Evolutionary conservation across 441 rosid genomes (phyloP).

Genomic region (Eruca vesicaria): DNA sequence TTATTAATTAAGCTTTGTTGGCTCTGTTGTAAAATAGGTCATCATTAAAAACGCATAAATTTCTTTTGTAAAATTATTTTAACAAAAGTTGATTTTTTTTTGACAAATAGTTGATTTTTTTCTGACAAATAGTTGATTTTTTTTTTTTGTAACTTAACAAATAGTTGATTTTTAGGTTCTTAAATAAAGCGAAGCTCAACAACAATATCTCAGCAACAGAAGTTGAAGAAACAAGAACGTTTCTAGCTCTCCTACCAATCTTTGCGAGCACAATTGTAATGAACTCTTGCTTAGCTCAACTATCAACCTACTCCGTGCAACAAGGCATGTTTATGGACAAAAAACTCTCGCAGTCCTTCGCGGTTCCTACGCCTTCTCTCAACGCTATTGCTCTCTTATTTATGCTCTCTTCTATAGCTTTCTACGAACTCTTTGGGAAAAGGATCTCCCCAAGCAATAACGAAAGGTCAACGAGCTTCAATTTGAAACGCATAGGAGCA

Average conservation of each 20-base stretch:
- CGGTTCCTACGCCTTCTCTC: conserved; percentile 55
- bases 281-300: conserved; percentile 60
- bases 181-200: conserved; percentile 42
- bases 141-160: too few species aligned
- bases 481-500: conserved; percentile 44
- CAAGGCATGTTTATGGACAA: conserved; percentile 54
- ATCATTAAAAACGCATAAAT: too few species aligned
- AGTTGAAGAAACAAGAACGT: conserved; percentile 55
- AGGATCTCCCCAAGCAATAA: conserved; percentile 1
- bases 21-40: too few species aligned
- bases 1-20: not conserved
- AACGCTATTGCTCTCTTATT: conserved; percentile 40
- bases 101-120: not conserved
- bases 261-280: conserved; percentile 55
- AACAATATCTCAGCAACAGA: conserved; percentile 32
- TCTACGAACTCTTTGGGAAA: conserved; percentile 35
- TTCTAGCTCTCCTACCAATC: conserved; percentile 53
- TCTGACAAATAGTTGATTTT: not conserved
- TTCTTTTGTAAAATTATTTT: too few species aligned
- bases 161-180: conserved; percentile 29
- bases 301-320: conserved; percentile 56
- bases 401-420: conserved; percentile 47
- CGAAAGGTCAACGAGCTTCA: conserved; percentile 15
- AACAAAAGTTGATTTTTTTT: not conserved
- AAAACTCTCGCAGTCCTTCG: conserved; percentile 32